These are phyloP conservation scores for Cryptosporidium andersoni DNA, from an alignment of 169 alveolate genomes.

Conservation along the genomic window DNA sequence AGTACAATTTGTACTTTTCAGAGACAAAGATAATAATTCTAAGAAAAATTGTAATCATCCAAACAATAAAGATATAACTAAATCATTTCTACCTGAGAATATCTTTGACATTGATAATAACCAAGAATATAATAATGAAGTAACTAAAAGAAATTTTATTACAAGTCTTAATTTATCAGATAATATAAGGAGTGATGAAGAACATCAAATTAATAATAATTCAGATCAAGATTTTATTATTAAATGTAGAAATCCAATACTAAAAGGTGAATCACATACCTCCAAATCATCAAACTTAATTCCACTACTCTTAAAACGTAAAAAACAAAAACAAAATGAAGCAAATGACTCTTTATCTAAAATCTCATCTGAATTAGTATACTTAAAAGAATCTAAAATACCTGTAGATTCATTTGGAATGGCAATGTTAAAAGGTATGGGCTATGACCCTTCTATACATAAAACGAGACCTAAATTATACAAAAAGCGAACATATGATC, in stretches of 20 bases:
- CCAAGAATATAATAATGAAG: no score
- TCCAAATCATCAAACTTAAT: not conserved
- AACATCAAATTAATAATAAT: not conserved
- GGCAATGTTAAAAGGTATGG: slow-evolving; percentile 68
- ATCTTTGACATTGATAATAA: no score
- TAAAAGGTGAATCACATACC: not conserved
- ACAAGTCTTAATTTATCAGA: no score
- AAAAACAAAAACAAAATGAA: not conserved
- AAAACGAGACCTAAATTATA: slow-evolving; percentile 41
- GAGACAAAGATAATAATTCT: no score
- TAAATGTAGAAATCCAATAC: slow-evolving; percentile 27
- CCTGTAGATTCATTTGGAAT: slow-evolving; percentile 48
- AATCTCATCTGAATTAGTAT: no score
- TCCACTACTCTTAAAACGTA: not conserved
- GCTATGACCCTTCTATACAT: slow-evolving; percentile 44
- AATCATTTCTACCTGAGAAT: no score
- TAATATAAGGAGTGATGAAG: not conserved
- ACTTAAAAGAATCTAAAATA: not conserved
- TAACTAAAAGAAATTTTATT: no score
- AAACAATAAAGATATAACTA: no score
- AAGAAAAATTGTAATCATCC: no score
- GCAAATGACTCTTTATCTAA: not conserved
- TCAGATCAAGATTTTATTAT: slow-evolving; percentile 3
- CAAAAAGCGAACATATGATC: slow-evolving; percentile 36
- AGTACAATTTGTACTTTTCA: no score